These are phyloP conservation scores for Taxillus chinensis DNA, from an alignment of 164 flowering plant species.

Conservation along the genomic window DNA sequence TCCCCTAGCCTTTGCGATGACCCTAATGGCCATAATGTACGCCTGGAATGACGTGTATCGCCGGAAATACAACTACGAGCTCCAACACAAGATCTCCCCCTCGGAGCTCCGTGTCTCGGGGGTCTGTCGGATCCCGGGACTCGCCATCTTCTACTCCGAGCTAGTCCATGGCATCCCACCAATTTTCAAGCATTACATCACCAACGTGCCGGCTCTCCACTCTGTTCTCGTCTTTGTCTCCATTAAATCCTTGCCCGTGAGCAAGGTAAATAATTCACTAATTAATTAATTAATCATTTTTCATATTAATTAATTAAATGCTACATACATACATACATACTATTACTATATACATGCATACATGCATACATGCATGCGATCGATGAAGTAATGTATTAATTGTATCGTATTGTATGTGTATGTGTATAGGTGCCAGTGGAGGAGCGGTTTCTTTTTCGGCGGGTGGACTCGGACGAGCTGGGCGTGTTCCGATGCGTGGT, in stretches of 20 bases:
- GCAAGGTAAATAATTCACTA: slow-evolving; percentile 16
- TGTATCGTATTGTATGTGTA: no score
- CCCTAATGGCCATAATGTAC: slow-evolving; percentile 47
- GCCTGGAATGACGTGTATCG: slow-evolving; percentile 49
- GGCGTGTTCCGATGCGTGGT: slow-evolving; percentile 59
- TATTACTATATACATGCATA: no score
- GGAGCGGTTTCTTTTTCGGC: slow-evolving; percentile 59
- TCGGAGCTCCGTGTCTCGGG: slow-evolving; percentile 29
- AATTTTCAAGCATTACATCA: slow-evolving; percentile 56
- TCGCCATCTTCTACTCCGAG: slow-evolving; percentile 71
- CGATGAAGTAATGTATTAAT: no score
- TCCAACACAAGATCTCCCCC: slow-evolving; percentile 48
- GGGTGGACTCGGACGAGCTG: slow-evolving; percentile 38
- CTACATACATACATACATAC: no score
- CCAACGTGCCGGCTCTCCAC: slow-evolving; percentile 61
- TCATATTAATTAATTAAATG: no score
- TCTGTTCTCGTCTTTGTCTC: slow-evolving; percentile 66
- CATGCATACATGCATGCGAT: no score
- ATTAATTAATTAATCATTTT: no score
- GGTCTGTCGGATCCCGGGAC: slow-evolving; percentile 38
- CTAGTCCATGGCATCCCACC: slow-evolving; percentile 84
- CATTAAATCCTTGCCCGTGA: slow-evolving; percentile 62
- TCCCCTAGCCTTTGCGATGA: slow-evolving; percentile 45
- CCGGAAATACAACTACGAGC: slow-evolving; percentile 55
- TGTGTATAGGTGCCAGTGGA: slow-evolving; percentile 27